phyloP scores from a whole-genome alignment of 2,329 filamentous ascomycete species.

The Aspergillus luchuensis region DNA sequence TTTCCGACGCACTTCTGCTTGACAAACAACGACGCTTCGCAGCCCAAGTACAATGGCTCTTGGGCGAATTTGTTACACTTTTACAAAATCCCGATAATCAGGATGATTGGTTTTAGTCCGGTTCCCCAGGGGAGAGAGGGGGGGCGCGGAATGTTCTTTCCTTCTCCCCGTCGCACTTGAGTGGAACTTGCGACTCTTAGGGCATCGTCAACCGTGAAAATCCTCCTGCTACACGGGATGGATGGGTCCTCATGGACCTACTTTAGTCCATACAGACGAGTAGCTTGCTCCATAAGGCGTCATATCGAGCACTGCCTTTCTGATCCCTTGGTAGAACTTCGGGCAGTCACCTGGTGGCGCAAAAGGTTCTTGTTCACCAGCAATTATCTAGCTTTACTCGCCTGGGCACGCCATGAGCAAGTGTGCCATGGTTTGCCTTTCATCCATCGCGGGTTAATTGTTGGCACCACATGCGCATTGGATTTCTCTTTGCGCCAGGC shows the following conservation, averaged over 20 bases:
- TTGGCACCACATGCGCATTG: neutral
- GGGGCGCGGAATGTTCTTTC: conserved; percentile 24
- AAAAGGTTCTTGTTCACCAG: neutral
- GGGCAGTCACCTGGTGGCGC: neutral
- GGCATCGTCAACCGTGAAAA: conserved; percentile 4
- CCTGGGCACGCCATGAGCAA: neutral
- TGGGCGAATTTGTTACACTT: conserved; percentile 14
- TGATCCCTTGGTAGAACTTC: neutral
- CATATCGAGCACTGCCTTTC: neutral
- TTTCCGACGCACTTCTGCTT: neutral
- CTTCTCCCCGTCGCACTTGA: conserved; percentile 21
- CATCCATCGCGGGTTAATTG: neutral
- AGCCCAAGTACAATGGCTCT: neutral
- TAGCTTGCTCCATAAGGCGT: neutral
- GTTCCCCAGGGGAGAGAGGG: conserved; percentile 18
- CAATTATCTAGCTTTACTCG: neutral
- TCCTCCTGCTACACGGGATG: conserved; percentile 5
- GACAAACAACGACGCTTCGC: neutral
- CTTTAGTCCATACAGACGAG: neutral
- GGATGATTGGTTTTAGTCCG: conserved; percentile 23
- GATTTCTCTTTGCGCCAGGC: neutral
- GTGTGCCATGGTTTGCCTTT: neutral
- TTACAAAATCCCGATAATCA: conserved; percentile 22
- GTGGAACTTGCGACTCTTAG: conserved; percentile 10
- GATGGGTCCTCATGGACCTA: conserved; percentile 6